Base-by-base conservation (phyloP, 2,329 filamentous ascomycete species). In the Talaromyces verruculosus region DNA sequence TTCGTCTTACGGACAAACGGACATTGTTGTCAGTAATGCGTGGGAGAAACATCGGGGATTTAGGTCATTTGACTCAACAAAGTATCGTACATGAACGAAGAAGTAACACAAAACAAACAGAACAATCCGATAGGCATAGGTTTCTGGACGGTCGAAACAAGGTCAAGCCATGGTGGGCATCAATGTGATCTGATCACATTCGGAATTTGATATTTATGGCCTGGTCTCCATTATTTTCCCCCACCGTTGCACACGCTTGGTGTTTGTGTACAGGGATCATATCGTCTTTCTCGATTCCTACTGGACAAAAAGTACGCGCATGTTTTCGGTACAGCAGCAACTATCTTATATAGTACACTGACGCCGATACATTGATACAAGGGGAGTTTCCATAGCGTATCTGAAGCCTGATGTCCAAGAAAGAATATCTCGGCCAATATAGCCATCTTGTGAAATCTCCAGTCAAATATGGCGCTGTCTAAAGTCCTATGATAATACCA, bases 251-350 rank as follows among this genome's bases (percentile, higher is more conserved):
- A 25, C 1, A 6, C 0, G 1, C 45, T 47, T 15, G 22, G 19
- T 22, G 19, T 22, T 25, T 25, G 13, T 15, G 8, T 5, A 47
- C 45, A 47, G 11, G 45, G 11, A 6, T 47, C 11, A 47, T 25
- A 5, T 15, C 25, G 22, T 19, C 19, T 19, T 10, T 47, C 10
- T 25, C 19, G 19, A 47, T 25, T 25, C 45, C 22, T 22, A 47
- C 45, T 47, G 45, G 45, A 47, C 19, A 25, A 47, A 47, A 47
- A 47, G 45, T 47, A 47, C 45, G 45, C 45, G 45, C 45, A 47
- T 25, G 19, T 25, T 47, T 5, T 17, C 19, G 19, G 45, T 13
- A 47, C 13, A 39, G 2, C 37, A 5, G 37, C 33, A 33, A 33
- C 8, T 33, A 33, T 11, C 2, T 5, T 10, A 22, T 22, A 22